Evolutionary conservation across 2,329 filamentous ascomycete genomes (phyloP), one percentile per base, ranked within the genome.

Genomic region (Trichophyton verrucosum): DNA sequence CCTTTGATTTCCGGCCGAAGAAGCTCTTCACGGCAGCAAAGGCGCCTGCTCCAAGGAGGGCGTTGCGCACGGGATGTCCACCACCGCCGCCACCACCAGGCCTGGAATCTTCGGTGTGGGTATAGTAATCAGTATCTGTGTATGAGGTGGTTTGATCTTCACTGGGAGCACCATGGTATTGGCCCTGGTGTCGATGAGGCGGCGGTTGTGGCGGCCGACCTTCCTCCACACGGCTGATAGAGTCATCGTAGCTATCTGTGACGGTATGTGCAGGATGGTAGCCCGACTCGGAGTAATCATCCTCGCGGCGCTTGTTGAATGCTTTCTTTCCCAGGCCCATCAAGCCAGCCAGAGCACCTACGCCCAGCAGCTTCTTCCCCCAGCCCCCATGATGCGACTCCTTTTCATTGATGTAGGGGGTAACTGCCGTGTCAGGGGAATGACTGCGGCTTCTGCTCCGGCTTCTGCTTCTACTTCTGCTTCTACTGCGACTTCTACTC

Each of bases 351-450:
- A 81, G 76, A 0, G 83, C 86, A 13, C 83, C 85, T 22, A 82
- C 76, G 53, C 81, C 80, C 13, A 86, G 71, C 1, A 89, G 62
- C 59, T 81, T 82, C 67, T 81, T 81, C 71, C 84, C 81, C 65
- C 87, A 79, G 7, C 85, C 83, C 17, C 81, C 67, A 4, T 74
- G 71, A n/a, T 84, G 80, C 0, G 81, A 81, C 61, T 81, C 81
- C 70, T 90, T 89, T 65, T 90, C 86, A 44, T 86, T 81, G 38
- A 77, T 74, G 64, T 84, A 85, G 58, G 83, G 86, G 3, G 85
- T 59, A 59, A 65, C 3, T 6, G 27, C 9, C 3, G 33, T 24
- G 20, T 57, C 30, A 22, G 30, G 55, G 15, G 24, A 36, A 24
- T n/a, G 7, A 30, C 55, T 40, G 15, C 55, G 33, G 24, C 38